Percentiles rank a stretch among this genome's conserved stretches.
phyloP scores from a whole-genome alignment of 768 basidiomycete species.

The Phylloporus scabripes region DNA sequence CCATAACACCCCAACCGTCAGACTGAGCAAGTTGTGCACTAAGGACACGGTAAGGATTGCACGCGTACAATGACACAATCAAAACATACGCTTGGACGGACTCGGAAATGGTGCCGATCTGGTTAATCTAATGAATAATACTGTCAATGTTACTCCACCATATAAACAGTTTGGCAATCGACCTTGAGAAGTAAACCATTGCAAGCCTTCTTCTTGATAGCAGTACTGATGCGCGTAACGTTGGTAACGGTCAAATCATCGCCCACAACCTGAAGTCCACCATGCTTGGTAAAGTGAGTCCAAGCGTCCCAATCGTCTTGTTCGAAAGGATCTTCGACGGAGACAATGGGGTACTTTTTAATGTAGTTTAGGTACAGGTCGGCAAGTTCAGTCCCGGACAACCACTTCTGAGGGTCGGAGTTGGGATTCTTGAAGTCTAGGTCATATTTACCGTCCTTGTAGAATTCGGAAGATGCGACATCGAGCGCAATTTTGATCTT shows the following conservation, averaged over 20 bases:
- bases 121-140: conserved; percentile 63
- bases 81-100: conserved; percentile 91
- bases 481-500: conserved; percentile 99
- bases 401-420: conserved; percentile 96
- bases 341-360: conserved; percentile 93
- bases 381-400: conserved; percentile 87
- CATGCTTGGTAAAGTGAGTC: conserved; percentile 79
- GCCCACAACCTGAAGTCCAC: conserved; percentile 86
- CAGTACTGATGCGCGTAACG: conserved; percentile 93
- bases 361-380: conserved; percentile 83
- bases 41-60: conserved; percentile 5
- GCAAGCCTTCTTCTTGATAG: conserved; percentile 99
- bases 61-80: not conserved
- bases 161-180: not conserved
- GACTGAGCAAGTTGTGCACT: conserved; percentile 95
- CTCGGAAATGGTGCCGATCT: conserved; percentile 98
- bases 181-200: conserved; percentile 96
- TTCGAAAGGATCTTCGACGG: conserved; percentile 98
- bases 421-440: conserved; percentile 99
- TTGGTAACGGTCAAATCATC: conserved; percentile 99
- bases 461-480: conserved; percentile 99
- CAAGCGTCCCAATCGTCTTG: conserved; percentile 99
- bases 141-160: not conserved
- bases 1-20: conserved; percentile 98
- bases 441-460: conserved; percentile 99